Percentiles rank a stretch among this genome's conserved stretches.
These are phyloP conservation scores for Phaeoacremonium minimum DNA, from an alignment of 2,329 filamentous ascomycete genomes.

Conservation along the genomic window DNA sequence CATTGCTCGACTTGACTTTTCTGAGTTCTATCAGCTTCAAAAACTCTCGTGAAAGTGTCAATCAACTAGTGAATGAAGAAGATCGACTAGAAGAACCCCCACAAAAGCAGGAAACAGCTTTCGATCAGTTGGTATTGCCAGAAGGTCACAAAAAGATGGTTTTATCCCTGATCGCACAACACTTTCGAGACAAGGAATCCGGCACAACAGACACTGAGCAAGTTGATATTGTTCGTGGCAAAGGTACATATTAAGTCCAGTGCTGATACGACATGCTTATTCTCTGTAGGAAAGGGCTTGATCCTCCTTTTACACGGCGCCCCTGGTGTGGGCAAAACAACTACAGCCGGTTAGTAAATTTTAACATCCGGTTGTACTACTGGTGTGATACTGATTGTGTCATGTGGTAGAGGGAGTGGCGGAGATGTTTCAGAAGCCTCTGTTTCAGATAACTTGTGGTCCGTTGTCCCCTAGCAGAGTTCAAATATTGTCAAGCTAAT, in stretches of 20 bases:
- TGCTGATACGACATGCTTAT: not conserved
- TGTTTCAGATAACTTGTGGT: constrained; percentile 15
- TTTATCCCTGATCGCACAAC: constrained; percentile 20
- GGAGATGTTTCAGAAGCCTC: constrained; percentile 11
- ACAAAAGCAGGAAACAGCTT: constrained; percentile 11
- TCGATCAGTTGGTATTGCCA: constrained; percentile 19
- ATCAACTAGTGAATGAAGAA: too few species aligned
- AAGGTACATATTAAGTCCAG: constrained; percentile 17
- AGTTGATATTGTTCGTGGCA: constrained; percentile 23
- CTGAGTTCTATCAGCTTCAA: too few species aligned
- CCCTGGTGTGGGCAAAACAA: constrained; percentile 26
- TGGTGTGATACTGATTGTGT: not conserved
- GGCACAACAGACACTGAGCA: constrained; percentile 9
- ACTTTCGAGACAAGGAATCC: constrained; percentile 21
- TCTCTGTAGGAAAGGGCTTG: constrained; percentile 18
- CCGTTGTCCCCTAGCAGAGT: not conserved
- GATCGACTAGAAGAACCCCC: too few species aligned
- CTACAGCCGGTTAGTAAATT: constrained; percentile 19
- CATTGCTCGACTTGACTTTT: too few species aligned
- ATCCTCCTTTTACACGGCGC: constrained; percentile 25
- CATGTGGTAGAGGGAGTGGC: constrained; percentile 13
- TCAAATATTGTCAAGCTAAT: not conserved
- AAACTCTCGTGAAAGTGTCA: too few species aligned
- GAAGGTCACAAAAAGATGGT: constrained; percentile 20
- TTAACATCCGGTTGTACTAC: not conserved